Evolutionary conservation across 1,284 basidiomycete species (phyloP).

Genomic region (Uromyces viciae-fabae): DNA sequence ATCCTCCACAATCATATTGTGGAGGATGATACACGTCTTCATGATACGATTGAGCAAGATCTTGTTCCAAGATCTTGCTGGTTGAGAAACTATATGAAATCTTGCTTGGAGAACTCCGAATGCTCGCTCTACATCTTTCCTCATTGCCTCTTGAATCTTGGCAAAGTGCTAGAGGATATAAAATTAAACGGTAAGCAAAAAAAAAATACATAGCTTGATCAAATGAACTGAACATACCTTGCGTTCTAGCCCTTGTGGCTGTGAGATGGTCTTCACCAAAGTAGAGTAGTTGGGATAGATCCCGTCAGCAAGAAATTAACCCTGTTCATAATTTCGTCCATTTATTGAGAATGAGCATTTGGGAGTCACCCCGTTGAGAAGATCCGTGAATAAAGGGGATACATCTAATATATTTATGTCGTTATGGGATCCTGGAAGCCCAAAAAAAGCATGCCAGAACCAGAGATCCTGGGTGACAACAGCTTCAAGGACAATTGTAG

Average conservation of each 20-base stretch:
- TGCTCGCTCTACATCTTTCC: slow-evolving; percentile 5
- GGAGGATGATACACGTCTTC: background rate
- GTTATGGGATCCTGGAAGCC: background rate
- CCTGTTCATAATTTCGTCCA: background rate
- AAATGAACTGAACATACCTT: background rate
- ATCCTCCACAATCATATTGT: slow-evolving; percentile 12
- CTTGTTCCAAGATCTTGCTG: background rate
- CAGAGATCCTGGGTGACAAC: background rate
- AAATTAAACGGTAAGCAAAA: background rate
- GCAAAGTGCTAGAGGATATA: background rate
- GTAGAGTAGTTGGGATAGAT: slow-evolving; percentile 2
- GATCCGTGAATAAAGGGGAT: background rate
- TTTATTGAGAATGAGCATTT: background rate
- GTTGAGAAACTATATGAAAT: background rate
- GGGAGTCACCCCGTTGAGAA: background rate
- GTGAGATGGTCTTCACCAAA: background rate
- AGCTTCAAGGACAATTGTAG: slow-evolving; percentile 18
- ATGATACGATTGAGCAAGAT: background rate
- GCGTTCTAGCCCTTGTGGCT: background rate
- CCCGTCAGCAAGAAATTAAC: background rate
- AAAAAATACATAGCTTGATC: background rate
- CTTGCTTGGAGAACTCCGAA: slow-evolving; percentile 8
- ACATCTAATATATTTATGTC: background rate
- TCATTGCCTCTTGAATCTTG: background rate
- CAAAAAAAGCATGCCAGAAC: slow-evolving; percentile 13